These are phyloP conservation scores for Pulchroboletus neoregius DNA, from an alignment of 1,284 basidiomycete species.

Conservation along the genomic window DNA sequence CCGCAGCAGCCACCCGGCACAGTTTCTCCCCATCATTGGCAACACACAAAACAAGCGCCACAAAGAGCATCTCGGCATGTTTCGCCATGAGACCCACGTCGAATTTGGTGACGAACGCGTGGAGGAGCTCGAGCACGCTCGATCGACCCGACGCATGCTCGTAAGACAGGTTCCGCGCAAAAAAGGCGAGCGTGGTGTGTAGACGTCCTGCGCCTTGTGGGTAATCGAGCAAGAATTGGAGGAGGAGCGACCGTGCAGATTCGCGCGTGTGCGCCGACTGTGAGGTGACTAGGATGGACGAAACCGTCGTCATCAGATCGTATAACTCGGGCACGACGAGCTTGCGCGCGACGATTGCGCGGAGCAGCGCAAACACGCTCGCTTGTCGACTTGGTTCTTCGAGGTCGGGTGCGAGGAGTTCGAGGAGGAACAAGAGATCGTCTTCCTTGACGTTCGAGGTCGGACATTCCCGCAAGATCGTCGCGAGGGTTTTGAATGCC, in stretches of 20 bases:
- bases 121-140: constrained; percentile 89
- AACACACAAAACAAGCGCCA: constrained; percentile 87
- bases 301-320: constrained; percentile 95
- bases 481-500: constrained; percentile 83
- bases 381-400: constrained; percentile 90
- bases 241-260: constrained; percentile 81
- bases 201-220: constrained; percentile 94
- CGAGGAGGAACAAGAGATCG: constrained; percentile 84
- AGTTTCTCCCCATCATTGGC: constrained; percentile 91
- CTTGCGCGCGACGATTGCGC: constrained; percentile 88
- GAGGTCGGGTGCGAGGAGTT: constrained; percentile 86
- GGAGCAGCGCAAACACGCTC: constrained; percentile 84
- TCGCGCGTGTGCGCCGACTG: constrained; percentile 92
- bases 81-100: constrained; percentile 72
- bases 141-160: constrained; percentile 86
- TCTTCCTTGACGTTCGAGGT: constrained; percentile 81
- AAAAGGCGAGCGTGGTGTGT: constrained; percentile 85
- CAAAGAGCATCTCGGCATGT: constrained; percentile 88
- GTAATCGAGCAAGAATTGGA: constrained; percentile 97
- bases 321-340: constrained; percentile 97
- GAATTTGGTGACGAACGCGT: constrained; percentile 85
- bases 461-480: constrained; percentile 83
- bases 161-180: constrained; percentile 93
- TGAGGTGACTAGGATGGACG: constrained; percentile 90
- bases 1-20: constrained; percentile 85